Conservation (phyloP, 306 rosid species). For the Ammopiptanthus mongolicus region DNA sequence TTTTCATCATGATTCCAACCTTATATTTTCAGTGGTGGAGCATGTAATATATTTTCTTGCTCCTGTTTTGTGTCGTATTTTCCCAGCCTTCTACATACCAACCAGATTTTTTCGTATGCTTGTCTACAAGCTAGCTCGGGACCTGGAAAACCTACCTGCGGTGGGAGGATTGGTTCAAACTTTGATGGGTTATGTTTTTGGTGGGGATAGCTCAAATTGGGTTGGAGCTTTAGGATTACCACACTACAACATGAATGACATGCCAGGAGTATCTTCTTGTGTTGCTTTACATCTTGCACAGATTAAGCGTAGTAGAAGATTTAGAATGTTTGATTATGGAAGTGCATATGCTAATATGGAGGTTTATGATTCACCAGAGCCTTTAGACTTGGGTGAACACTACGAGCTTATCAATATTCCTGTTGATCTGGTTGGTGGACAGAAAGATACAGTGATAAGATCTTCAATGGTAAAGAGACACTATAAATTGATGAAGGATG, state of each 20-base stretch:
- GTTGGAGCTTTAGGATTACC: constrained; percentile 63
- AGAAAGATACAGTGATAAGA: constrained; percentile 55
- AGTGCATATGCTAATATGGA: constrained; percentile 38
- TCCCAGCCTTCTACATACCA: constrained; percentile 66
- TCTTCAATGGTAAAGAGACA: constrained; percentile 68
- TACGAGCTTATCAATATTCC: constrained; percentile 56
- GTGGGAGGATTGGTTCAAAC: constrained; percentile 77
- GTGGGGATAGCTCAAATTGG: constrained; percentile 84
- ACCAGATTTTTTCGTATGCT: constrained; percentile 76
- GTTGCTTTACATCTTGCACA: constrained; percentile 66
- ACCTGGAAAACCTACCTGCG: constrained; percentile 62
- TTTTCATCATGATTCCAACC: constrained; percentile 53
- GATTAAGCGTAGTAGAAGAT: constrained; percentile 48
- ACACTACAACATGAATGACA: constrained; percentile 76
- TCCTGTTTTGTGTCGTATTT: constrained; percentile 46
- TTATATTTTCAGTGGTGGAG: constrained; percentile 41
- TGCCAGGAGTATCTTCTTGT: constrained; percentile 61
- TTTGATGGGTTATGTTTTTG: constrained; percentile 53
- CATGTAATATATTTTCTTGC: constrained; percentile 33
- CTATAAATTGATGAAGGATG: constrained; percentile 51
- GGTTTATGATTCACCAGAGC: constrained; percentile 55
- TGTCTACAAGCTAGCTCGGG: constrained; percentile 66
- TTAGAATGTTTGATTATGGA: constrained; percentile 62
- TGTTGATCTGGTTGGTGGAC: constrained; percentile 62
- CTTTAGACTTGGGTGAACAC: constrained; percentile 52